Conservation (phyloP, 2,329 filamentous ascomycete genomes). For the Corynespora cassiicola region DNA sequence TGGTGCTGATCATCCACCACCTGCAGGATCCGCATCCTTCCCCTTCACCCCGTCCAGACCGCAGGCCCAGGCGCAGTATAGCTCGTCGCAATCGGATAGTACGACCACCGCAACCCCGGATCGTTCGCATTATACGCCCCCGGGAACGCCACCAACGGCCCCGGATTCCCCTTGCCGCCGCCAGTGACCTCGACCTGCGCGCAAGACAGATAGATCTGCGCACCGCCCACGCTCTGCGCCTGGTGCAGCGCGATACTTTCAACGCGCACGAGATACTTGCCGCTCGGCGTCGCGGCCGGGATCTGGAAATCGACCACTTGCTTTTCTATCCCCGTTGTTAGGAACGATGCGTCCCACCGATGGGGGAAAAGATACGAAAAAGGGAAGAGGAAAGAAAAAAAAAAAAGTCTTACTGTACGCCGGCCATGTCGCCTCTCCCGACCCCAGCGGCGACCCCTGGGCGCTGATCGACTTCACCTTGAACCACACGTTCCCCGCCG, state of each 20-base stretch:
- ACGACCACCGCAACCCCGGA: slow-evolving; percentile 37
- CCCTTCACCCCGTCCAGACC: slow-evolving; percentile 26
- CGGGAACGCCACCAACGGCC: slow-evolving; percentile 49
- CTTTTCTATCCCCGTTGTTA: slow-evolving; percentile 19
- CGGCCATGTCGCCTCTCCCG: slow-evolving; percentile 32
- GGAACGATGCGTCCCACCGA: background rate
- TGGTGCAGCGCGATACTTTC: slow-evolving; percentile 55
- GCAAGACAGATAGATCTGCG: slow-evolving; percentile 55
- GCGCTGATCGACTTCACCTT: slow-evolving; percentile 33
- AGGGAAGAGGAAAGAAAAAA: slow-evolving; percentile 35
- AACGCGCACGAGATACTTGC: slow-evolving; percentile 53
- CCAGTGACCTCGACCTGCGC: slow-evolving; percentile 52
- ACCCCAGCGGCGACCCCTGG: slow-evolving; percentile 26
- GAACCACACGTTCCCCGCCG: slow-evolving; percentile 39
- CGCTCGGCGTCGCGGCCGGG: slow-evolving; percentile 47
- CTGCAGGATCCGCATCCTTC: too few relatives aligned
- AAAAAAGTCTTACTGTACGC: slow-evolving; percentile 26
- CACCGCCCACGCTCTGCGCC: slow-evolving; percentile 38
- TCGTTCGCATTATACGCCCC: slow-evolving; percentile 44
- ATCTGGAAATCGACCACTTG: slow-evolving; percentile 39
- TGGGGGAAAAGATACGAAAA: background rate
- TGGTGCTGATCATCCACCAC: too few relatives aligned
- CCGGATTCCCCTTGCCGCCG: slow-evolving; percentile 44
- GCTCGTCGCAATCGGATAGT: slow-evolving; percentile 33
- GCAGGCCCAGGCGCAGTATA: slow-evolving; percentile 35